phyloP scores from a whole-genome alignment of 2,329 filamentous ascomycete species.

The Aspergillus brunneoviolaceus region DNA sequence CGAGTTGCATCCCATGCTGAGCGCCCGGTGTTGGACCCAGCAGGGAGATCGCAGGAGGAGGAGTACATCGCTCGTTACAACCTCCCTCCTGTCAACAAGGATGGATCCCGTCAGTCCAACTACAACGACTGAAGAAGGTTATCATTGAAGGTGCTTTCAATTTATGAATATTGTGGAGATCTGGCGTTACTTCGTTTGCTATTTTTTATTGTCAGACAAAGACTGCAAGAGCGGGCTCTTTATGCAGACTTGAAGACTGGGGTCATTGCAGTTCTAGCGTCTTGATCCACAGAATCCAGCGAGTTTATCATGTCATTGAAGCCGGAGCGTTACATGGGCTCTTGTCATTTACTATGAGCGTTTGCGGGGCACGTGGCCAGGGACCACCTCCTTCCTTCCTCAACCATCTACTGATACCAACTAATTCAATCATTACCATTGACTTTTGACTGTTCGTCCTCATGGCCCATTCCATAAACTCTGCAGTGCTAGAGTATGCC shows the following conservation, averaged over 20 bases:
- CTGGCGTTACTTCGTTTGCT: not conserved
- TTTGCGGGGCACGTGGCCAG: not conserved
- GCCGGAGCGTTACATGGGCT: not conserved
- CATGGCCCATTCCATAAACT: slow-evolving; percentile 26
- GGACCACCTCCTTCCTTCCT: not conserved
- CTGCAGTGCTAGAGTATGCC: slow-evolving; percentile 49
- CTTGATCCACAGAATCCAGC: not conserved
- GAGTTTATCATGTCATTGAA: not conserved
- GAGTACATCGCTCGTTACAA: slow-evolving; percentile 50
- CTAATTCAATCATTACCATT: not conserved
- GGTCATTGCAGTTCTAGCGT: not conserved
- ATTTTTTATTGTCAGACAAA: not conserved
- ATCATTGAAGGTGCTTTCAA: not conserved
- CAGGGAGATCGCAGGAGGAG: slow-evolving; percentile 55
- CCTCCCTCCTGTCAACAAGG: slow-evolving; percentile 54
- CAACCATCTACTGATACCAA: not conserved
- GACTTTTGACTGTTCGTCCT: not conserved
- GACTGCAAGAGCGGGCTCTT: not conserved
- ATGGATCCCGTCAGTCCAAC: slow-evolving; percentile 56
- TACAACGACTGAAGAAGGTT: slow-evolving; percentile 52
- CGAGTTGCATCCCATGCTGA: slow-evolving; percentile 51
- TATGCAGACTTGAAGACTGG: not conserved
- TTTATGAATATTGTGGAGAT: not conserved
- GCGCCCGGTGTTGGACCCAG: slow-evolving; percentile 45
- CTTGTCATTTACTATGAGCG: not conserved